Evolutionary conservation across 1,284 basidiomycete genomes (phyloP).

Genomic region (Chalciporus sp.): DNA sequence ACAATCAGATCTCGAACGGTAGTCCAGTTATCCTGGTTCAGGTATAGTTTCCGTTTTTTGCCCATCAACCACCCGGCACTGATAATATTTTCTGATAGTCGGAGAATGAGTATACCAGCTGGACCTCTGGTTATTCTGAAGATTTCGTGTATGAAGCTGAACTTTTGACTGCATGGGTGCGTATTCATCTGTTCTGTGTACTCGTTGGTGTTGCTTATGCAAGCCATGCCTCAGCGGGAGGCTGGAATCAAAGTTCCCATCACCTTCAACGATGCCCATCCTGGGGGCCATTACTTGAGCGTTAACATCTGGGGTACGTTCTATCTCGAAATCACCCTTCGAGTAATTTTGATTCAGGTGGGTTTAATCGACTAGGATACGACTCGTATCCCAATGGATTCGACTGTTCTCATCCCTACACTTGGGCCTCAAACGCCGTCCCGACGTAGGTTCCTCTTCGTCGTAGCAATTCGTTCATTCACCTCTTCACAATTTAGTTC

Average conservation of each 20-base stretch:
- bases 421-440: slow-evolving; percentile 47
- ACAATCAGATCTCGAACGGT: slow-evolving; percentile 55
- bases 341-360: neutral
- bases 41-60: slow-evolving; percentile 25
- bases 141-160: slow-evolving; percentile 47
- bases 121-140: slow-evolving; percentile 40
- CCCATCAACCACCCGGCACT: neutral
- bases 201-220: slow-evolving; percentile 5
- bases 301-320: slow-evolving; percentile 48
- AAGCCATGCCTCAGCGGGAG: slow-evolving; percentile 34
- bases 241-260: slow-evolving; percentile 49
- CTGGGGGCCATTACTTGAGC: slow-evolving; percentile 44
- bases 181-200: slow-evolving; percentile 2
- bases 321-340: neutral
- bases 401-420: slow-evolving; percentile 53
- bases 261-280: slow-evolving; percentile 47
- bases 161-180: slow-evolving; percentile 42
- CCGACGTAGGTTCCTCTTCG: slow-evolving; percentile 25
- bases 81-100: slow-evolving; percentile 29
- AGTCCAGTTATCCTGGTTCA: slow-evolving; percentile 58
- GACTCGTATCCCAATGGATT: slow-evolving; percentile 59
- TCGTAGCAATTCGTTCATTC: neutral
- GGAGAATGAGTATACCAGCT: slow-evolving; percentile 55
- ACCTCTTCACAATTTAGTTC: slow-evolving; percentile 5
- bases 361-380: slow-evolving; percentile 31